phyloP scores from a whole-genome alignment of 345 rosid species.

The Mangifera indica region DNA sequence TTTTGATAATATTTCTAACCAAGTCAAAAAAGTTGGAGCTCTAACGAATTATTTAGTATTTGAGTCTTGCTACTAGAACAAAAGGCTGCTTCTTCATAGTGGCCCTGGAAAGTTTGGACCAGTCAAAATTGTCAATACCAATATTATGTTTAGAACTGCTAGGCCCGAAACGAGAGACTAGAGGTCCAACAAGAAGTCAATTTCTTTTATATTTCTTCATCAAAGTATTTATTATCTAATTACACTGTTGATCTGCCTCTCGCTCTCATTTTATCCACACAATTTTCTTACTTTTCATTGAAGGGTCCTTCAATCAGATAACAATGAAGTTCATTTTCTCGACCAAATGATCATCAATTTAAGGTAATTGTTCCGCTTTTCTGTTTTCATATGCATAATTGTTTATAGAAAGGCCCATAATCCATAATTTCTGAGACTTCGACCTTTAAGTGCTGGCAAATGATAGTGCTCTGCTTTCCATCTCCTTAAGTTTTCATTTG shows the following conservation, averaged over 20 bases:
- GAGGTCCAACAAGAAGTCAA: not conserved
- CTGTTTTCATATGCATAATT: not conserved
- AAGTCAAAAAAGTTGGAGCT: too few species aligned
- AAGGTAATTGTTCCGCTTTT: not conserved
- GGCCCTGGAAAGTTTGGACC: not conserved
- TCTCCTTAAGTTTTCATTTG: too few species aligned
- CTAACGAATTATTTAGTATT: too few species aligned
- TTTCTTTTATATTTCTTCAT: not conserved
- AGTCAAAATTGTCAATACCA: not conserved
- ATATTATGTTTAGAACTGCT: not conserved
- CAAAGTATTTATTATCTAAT: not conserved
- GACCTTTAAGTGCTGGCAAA: not conserved
- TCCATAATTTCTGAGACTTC: not conserved
- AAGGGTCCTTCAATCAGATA: not conserved
- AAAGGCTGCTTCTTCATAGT: not conserved
- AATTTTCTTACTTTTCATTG: not conserved
- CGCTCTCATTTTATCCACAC: not conserved
- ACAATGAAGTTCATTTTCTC: not conserved
- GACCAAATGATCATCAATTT: not conserved
- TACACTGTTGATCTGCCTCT: not conserved
- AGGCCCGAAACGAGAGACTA: not conserved
- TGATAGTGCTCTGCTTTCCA: not conserved
- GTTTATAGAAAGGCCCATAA: not conserved
- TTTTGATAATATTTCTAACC: too few species aligned
- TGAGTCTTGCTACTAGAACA: not conserved